phyloP scores from a whole-genome alignment of 73 alveolate species.

The Blepharisma stoltei region DNA sequence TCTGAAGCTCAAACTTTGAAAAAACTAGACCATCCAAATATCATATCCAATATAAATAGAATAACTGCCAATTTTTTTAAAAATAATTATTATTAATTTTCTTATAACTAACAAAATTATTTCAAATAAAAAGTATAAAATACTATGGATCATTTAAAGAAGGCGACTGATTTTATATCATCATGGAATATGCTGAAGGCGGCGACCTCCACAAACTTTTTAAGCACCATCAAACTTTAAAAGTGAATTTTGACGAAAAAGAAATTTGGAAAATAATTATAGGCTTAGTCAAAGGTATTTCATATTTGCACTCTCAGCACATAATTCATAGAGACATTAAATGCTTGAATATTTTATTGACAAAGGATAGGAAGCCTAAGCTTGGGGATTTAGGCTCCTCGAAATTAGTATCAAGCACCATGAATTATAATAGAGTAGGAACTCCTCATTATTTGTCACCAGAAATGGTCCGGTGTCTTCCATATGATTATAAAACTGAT shows the following conservation, averaged over 20 bases:
- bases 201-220: conserved; percentile 90
- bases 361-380: conserved; percentile 50
- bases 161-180: conserved; percentile 78
- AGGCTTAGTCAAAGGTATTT: conserved; percentile 75
- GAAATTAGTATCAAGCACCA: conserved; percentile 68
- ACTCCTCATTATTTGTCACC: conserved; percentile 95
- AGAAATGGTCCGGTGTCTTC: conserved; percentile 85
- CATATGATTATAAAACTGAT: conserved; percentile 92
- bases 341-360: conserved; percentile 84
- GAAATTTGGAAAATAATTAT: conserved; percentile 85
- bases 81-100: no score
- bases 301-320: conserved; percentile 80
- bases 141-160: conserved; percentile 88
- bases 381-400: conserved; percentile 98
- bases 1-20: conserved; percentile 86
- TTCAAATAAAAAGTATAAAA: no score
- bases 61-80: background rate
- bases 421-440: conserved; percentile 92
- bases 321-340: conserved; percentile 97
- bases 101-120: no score
- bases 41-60: conserved; percentile 62
- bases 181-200: conserved; percentile 95
- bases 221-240: conserved; percentile 43
- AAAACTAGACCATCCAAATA: conserved; percentile 88
- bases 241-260: conserved; percentile 71